phyloP scores from a whole-genome alignment of 495 filamentous ascomycete species.

The Chlorociboria aeruginascens region DNA sequence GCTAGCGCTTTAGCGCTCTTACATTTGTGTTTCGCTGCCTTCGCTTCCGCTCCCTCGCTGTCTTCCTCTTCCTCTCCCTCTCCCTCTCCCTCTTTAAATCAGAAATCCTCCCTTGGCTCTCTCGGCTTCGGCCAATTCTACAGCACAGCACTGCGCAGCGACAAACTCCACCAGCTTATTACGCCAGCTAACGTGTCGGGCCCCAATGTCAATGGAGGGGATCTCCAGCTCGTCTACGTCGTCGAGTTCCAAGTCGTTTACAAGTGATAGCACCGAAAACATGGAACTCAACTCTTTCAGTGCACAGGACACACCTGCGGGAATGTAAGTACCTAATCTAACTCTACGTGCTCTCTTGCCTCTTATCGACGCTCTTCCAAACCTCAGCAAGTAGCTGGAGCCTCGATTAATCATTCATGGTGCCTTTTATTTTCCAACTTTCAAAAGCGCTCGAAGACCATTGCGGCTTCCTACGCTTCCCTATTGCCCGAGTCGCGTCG shows the following conservation, averaged over 20 bases:
- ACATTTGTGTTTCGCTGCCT: not conserved
- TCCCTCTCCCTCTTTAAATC: not conserved
- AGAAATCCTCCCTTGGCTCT: not conserved
- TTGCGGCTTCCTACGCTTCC: too few relatives aligned
- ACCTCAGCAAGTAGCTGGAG: too few relatives aligned
- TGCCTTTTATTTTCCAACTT: too few relatives aligned
- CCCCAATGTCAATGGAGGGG: constrained; percentile 3
- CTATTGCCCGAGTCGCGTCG: too few relatives aligned
- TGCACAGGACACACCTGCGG: constrained; percentile 1
- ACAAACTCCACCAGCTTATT: not conserved
- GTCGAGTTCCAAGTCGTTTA: constrained; percentile 16
- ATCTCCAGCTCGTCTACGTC: not conserved
- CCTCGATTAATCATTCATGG: too few relatives aligned
- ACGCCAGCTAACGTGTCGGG: not conserved
- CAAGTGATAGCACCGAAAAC: constrained; percentile 10
- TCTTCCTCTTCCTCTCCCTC: not conserved
- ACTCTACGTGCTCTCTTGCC: not conserved
- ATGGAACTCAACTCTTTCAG: constrained; percentile 12
- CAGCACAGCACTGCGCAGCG: not conserved
- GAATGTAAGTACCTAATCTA: constrained; percentile 6
- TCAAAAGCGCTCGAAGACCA: too few relatives aligned
- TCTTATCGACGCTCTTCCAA: too few relatives aligned
- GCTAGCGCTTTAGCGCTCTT: not conserved
- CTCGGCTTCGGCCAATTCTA: not conserved
- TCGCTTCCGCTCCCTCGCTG: not conserved